Evolutionary conservation across 192 early-diverging fungal species (phyloP).

Genomic region (Funneliformis mosseae): DNA sequence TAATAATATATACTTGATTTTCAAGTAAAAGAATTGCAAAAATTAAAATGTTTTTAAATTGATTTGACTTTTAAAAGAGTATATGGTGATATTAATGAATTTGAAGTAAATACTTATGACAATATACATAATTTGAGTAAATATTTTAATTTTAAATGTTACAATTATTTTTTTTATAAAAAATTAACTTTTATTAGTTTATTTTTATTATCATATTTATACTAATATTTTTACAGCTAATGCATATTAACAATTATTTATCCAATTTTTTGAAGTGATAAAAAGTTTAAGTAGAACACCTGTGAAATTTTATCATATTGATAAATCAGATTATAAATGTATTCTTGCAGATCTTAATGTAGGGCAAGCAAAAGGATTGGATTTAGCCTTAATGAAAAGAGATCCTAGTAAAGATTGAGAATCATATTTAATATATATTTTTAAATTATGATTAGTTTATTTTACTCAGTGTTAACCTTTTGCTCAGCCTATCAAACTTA

Average conservation of each 20-base stretch:
- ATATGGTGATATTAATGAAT: background rate
- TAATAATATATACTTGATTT: background rate
- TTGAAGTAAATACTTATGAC: background rate
- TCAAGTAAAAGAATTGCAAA: background rate
- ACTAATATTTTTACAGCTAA: background rate
- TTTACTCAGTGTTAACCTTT: too few species aligned
- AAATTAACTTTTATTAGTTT: background rate
- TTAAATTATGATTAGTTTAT: background rate
- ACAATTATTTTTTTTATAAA: background rate
- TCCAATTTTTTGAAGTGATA: background rate
- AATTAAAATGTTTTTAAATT: background rate
- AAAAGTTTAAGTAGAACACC: background rate
- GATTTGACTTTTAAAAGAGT: slow-evolving; percentile 3
- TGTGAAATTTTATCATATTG: background rate
- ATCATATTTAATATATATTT: slow-evolving; percentile 7
- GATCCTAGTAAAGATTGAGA: background rate
- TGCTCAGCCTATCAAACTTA: too few species aligned
- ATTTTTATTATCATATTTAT: background rate
- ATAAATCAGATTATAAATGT: background rate
- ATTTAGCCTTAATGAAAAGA: background rate
- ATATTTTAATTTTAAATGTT: background rate
- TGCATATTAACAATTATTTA: background rate
- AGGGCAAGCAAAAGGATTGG: background rate
- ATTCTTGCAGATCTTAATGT: background rate
- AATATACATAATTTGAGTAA: background rate